Base-by-base conservation (phyloP, 1,284 basidiomycete species). In the Tetrapyrgos nigripes region DNA sequence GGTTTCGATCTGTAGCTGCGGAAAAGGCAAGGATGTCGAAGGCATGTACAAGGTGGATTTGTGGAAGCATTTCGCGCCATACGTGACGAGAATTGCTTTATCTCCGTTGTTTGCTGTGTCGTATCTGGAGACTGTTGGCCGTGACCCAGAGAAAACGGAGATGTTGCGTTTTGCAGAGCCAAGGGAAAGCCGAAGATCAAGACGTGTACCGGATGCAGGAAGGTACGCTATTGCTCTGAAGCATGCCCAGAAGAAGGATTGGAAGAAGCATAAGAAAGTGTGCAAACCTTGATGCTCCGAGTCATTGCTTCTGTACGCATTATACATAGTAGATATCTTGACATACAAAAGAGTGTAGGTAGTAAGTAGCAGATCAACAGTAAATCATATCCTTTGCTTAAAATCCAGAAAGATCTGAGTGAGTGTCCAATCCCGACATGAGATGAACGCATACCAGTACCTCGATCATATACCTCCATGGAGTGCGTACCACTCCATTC, bases 61-160 rank as follows among this genome's bases (percentile, higher is more conserved):
- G 6, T 79, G 76, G 75, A 61, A 59, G 13, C 47, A 28, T 2
- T 62, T 77, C 24, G 69, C 70, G 3, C 70, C 70, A n/a, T 69
- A 69, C 53, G 69, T 69, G 8, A 76, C 72, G 3, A 63, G 76
- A 11, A 61, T 72, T 11, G 76, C 74, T 1, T 33, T 79, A 4
- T 70, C 70, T 1, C 74, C 76, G 2, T 62, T 77, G 1, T 79
- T 77, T 56, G 68, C 71, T 0, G 73, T 77, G 4, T 70, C 75
- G 2, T 77, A 76, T 57, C 57, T 78, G 56, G 76, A 77, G 47
- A 62, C 53, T 4, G 61, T 74, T 5, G 66, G 59, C 9, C 60
- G 67, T 4, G 62, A 69, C 35, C 19, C 51, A 52, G 5, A 61
- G 46, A 2, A 11, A 10, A 60, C n/a, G 63, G 46, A 62, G 60